These are phyloP conservation scores for Albizia julibrissin DNA, from an alignment of 306 rosid genomes.

Conservation along the genomic window DNA sequence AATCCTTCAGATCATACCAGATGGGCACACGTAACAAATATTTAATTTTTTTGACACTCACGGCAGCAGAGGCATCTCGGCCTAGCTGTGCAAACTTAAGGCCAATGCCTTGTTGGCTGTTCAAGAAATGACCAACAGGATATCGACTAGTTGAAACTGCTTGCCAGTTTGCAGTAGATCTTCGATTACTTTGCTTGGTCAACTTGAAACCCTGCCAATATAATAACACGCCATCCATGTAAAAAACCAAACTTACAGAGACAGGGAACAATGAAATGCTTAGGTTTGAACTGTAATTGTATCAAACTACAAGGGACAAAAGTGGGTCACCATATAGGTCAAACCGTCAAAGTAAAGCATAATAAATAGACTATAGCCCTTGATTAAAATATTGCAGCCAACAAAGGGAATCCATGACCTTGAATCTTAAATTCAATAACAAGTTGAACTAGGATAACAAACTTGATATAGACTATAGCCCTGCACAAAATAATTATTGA, in stretches of 20 bases:
- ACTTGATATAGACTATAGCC: not conserved
- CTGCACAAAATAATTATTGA: not conserved
- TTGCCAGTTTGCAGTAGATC: conserved; percentile 86
- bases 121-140: conserved; percentile 88
- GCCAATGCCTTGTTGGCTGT: conserved; percentile 95
- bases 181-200: conserved; percentile 81
- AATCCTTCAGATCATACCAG: conserved; percentile 19
- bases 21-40: not conserved
- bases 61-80: conserved; percentile 99
- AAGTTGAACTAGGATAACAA: not conserved
- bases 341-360: not conserved
- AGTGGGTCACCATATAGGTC: not conserved
- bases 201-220: conserved; percentile 75
- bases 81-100: conserved; percentile 97
- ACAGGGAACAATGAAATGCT: conserved; percentile 11
- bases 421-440: not conserved
- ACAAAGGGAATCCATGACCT: not conserved
- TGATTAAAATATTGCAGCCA: not conserved
- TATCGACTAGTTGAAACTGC: conserved; percentile 85
- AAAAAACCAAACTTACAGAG: conserved; percentile 16
- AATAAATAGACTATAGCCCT: too few relatives aligned
- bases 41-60: conserved; percentile 42
- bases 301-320: not conserved
- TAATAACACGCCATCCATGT: conserved; percentile 27
- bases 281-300: not conserved